Evolutionary conservation across 306 rosid genomes (phyloP).

Genomic region (Herpetospermum pedunculosum): DNA sequence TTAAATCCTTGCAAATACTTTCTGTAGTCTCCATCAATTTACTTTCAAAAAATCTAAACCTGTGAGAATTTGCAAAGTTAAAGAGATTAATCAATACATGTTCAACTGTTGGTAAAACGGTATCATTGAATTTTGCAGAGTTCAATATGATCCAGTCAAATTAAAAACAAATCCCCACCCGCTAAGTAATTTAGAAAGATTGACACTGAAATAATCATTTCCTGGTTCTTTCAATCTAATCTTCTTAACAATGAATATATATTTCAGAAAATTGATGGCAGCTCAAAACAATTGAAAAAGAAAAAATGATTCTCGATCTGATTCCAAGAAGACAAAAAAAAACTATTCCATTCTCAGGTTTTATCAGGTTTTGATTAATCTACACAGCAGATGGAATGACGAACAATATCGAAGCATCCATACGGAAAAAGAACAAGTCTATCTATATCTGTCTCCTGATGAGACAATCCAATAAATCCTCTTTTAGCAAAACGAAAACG

Average conservation of each 20-base stretch:
- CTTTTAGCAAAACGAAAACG: not conserved
- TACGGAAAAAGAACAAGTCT: not conserved
- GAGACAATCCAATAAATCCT: not conserved
- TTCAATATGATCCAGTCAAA: not conserved
- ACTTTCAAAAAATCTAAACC: constrained; percentile 14
- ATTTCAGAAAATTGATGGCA: not conserved
- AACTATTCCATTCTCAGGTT: not conserved
- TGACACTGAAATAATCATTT: not conserved
- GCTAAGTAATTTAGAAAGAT: not conserved
- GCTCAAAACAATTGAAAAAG: not conserved
- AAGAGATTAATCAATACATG: not conserved
- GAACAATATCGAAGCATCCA: too few species aligned
- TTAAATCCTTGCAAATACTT: constrained; percentile 6
- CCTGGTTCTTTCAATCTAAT: not conserved
- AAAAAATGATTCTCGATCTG: not conserved
- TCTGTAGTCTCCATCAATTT: constrained; percentile 22
- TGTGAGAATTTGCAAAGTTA: not conserved
- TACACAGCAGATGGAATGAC: too few species aligned
- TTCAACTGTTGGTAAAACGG: not conserved
- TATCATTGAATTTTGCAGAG: not conserved
- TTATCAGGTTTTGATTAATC: not conserved
- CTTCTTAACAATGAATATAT: not conserved
- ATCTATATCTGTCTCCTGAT: not conserved
- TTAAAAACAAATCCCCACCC: not conserved
- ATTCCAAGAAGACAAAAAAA: not conserved